A percentile compares a stretch with the other conserved stretches of the same genome.
Conservation (phyloP, 179 eudicot species). For the Beta corolliflora region DNA sequence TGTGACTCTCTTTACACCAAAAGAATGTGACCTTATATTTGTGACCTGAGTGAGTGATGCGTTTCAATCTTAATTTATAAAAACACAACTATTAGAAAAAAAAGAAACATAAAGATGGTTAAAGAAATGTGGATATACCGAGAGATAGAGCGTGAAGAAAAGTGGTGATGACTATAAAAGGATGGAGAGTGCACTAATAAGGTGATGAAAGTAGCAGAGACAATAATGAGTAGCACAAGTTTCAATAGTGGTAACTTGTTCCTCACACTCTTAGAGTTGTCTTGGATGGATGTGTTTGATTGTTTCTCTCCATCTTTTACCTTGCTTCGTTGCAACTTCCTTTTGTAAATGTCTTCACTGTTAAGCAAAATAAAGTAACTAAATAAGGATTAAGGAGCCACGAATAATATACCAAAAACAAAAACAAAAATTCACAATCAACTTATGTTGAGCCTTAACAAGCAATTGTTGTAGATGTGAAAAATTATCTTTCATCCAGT, state of each 20-base stretch:
- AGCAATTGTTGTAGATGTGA: neutral
- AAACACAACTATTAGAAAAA: no score
- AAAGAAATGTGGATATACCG: constrained; percentile 34
- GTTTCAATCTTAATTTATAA: no score
- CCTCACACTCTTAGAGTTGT: constrained; percentile 35
- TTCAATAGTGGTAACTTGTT: constrained; percentile 52
- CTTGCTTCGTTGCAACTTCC: constrained; percentile 56
- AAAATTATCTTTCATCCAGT: no score
- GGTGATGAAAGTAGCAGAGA: constrained; percentile 38
- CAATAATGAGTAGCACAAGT: constrained; percentile 44
- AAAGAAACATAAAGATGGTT: neutral
- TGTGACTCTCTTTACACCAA: no score
- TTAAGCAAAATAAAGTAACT: constrained; percentile 17
- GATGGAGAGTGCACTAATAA: constrained; percentile 44
- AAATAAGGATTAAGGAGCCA: no score
- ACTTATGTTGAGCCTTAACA: neutral
- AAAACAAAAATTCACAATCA: neutral
- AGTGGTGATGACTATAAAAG: constrained; percentile 32
- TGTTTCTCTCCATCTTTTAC: constrained; percentile 49
- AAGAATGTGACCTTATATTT: no score
- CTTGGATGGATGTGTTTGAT: constrained; percentile 38
- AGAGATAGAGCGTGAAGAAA: constrained; percentile 35
- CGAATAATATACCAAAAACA: no score
- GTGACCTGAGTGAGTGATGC: no score
- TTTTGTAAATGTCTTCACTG: constrained; percentile 73